Evolutionary conservation across 2,329 filamentous ascomycete species (phyloP).

Genomic region (Emergomyces pasteurianus): DNA sequence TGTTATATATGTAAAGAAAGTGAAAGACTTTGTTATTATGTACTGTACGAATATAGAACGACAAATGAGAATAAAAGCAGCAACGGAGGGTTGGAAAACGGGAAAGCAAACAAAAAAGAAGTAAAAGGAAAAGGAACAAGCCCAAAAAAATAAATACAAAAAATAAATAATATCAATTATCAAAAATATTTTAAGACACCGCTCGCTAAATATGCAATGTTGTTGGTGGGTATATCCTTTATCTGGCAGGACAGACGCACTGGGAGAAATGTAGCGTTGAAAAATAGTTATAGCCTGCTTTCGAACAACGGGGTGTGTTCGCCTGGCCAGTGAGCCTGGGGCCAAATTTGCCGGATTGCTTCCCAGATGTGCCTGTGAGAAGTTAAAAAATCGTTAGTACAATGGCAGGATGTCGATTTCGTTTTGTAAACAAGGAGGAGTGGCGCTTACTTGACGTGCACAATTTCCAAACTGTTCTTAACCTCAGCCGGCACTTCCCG

Average conservation of each 20-base stretch:
- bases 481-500: constrained; percentile 87
- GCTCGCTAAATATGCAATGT: constrained; percentile 5
- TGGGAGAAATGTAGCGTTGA: neutral
- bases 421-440: neutral
- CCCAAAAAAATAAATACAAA: neutral
- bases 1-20: neutral
- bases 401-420: neutral
- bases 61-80: neutral
- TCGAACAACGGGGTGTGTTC: constrained; percentile 61
- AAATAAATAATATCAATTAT: neutral
- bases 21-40: neutral
- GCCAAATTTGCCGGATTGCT: constrained; percentile 83
- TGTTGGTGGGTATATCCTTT: neutral
- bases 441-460: constrained; percentile 65
- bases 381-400: constrained; percentile 5
- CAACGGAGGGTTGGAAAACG: constrained; percentile 1
- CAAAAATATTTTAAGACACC: neutral
- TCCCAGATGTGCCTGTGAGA: constrained; percentile 74
- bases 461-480: constrained; percentile 71
- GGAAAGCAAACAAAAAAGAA: neutral
- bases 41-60: neutral
- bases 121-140: neutral
- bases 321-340: constrained; percentile 72
- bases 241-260: neutral
- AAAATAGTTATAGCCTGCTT: constrained; percentile 55